Evolutionary conservation across 768 basidiomycete species (phyloP), one percentile per base, ranked within the genome.

Genomic region (Rhodotorula babjevae): DNA sequence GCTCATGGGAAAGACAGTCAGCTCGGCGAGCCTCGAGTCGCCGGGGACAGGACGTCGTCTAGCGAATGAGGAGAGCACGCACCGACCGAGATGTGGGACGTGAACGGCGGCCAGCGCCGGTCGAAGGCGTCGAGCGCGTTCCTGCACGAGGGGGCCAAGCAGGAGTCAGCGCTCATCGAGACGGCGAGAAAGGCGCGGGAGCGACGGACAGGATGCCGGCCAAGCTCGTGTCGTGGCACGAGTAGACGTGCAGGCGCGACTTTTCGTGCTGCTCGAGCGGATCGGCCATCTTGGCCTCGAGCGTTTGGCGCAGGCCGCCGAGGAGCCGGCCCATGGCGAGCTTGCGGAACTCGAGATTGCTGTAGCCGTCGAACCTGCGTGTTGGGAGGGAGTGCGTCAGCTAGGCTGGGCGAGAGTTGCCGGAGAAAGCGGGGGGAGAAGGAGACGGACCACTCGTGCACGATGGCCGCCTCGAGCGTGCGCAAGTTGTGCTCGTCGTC

Each of bases 321-420:
- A 93, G 84, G 19, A 92, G 83, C 18, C 85, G 87, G 2, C 91
- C 91, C 88, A 91, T 88, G 1, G 89, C 90, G 10, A 93, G 82
- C 52, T 87, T 84, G 1, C 88, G 85, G 66, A 90, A 88, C 82
- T 91, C 90, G 77, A 88, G 87, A 0, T 86, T 86, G 79, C 86
- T 86, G 80, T 91, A 90, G 89, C 80, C 36, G 53, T 61, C 67
- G 68, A 69, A 71, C 69, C 76, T 66, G 68, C 60, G 53, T 2
- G 10, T 40, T 12, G 14, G 42, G 14, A 7, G 42, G 14, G 62
- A 50, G 44, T 21, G 44, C 73, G 55, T 77, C 68, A 56, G 59
- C 14, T 4, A 15, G 5, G 42, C n/a, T n/a, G n/a, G n/a, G n/a
- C n/a, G n/a, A n/a, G n/a, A n/a, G n/a, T n/a, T n/a, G n/a, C n/a